These are phyloP conservation scores for Aureobasidium sp. DNA, from an alignment of 2,329 filamentous ascomycete genomes.

Conservation along the genomic window DNA sequence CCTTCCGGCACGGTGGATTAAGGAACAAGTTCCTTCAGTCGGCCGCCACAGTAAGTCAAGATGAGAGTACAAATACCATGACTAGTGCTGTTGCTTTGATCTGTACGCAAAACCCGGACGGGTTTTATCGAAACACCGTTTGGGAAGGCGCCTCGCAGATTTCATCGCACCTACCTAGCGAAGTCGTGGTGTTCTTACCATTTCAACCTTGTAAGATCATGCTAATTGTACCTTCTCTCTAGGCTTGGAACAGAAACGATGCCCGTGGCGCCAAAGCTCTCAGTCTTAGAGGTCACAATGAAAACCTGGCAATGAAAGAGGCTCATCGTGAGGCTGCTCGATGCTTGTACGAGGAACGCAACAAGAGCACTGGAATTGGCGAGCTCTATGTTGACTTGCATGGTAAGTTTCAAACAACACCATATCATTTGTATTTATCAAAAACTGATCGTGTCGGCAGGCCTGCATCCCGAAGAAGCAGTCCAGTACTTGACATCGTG, in stretches of 20 bases:
- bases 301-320: slow-evolving; percentile 96
- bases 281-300: slow-evolving; percentile 86
- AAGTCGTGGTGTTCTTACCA: no score
- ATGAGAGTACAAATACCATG: no score
- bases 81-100: no score
- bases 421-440: not conserved
- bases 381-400: slow-evolving; percentile 95
- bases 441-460: slow-evolving; percentile 21
- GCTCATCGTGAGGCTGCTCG: slow-evolving; percentile 90
- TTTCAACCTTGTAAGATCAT: no score
- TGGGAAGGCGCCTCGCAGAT: no score
- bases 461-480: slow-evolving; percentile 96
- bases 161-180: no score
- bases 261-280: slow-evolving; percentile 92
- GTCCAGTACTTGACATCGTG: slow-evolving; percentile 89
- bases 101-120: no score
- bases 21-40: slow-evolving; percentile 96
- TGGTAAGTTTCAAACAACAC: slow-evolving; percentile 35
- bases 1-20: slow-evolving; percentile 93
- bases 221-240: no score
- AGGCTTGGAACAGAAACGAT: slow-evolving; percentile 85
- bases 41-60: slow-evolving; percentile 67
- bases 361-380: slow-evolving; percentile 51
- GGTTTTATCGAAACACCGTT: no score
- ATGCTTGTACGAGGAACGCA: slow-evolving; percentile 88